phyloP scores from a whole-genome alignment of 305 asterid species.

The Solanum hybrid region DNA sequence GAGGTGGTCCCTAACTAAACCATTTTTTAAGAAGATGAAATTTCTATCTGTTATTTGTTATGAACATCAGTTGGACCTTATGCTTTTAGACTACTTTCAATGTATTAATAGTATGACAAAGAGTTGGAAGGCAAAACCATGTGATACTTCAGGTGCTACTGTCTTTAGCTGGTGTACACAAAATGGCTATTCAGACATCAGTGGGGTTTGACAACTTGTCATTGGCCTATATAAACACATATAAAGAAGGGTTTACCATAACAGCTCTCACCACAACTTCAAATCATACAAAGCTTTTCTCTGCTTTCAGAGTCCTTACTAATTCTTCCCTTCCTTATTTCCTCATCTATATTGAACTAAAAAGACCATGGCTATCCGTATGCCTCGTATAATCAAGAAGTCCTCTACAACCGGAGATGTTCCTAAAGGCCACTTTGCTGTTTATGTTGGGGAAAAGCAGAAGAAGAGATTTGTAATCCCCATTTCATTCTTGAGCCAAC shows the following conservation, averaged over 20 bases:
- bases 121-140: conserved; percentile 15
- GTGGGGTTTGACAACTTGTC: background rate
- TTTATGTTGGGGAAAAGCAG: background rate
- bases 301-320: background rate
- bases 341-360: background rate
- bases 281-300: background rate
- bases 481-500: conserved; percentile 14
- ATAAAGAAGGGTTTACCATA: background rate
- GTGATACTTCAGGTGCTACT: background rate
- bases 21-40: background rate
- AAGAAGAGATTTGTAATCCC: conserved; percentile 2
- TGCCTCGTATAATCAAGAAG: background rate
- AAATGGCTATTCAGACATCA: background rate
- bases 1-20: background rate
- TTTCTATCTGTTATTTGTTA: background rate
- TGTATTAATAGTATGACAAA: background rate
- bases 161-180: background rate
- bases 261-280: background rate
- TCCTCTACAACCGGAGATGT: background rate
- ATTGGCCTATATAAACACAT: background rate
- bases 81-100: background rate
- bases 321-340: background rate
- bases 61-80: background rate
- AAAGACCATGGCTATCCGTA: background rate
- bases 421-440: background rate